These are phyloP conservation scores for Flaveria trinervia DNA, from an alignment of 129 eudicot genomes.

Conservation along the genomic window DNA sequence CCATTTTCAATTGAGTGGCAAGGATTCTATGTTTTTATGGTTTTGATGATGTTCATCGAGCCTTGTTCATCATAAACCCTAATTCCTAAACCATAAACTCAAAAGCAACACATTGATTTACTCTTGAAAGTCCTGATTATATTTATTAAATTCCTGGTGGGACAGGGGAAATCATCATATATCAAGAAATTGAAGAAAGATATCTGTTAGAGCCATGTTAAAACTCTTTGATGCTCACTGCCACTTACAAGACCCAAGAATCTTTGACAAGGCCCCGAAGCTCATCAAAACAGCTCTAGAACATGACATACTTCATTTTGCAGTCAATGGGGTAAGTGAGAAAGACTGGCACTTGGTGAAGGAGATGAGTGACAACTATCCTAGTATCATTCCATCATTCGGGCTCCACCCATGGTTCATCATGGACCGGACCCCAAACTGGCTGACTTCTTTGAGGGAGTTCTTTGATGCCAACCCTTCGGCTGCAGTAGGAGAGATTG, in stretches of 20 bases:
- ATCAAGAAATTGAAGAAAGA: slow-evolving; percentile 19
- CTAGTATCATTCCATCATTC: slow-evolving; percentile 63
- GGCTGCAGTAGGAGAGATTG: slow-evolving; percentile 94
- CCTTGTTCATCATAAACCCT: neutral
- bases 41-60: neutral
- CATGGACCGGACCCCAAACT: slow-evolving; percentile 55
- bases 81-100: neutral
- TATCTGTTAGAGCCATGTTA: slow-evolving; percentile 40
- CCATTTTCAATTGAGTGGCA: neutral
- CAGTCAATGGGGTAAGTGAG: slow-evolving; percentile 76
- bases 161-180: neutral
- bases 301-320: slow-evolving; percentile 58
- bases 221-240: slow-evolving; percentile 92
- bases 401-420: slow-evolving; percentile 86
- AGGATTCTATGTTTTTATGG: neutral
- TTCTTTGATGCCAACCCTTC: slow-evolving; percentile 57
- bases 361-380: slow-evolving; percentile 60
- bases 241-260: slow-evolving; percentile 82
- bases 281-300: slow-evolving; percentile 65
- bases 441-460: slow-evolving; percentile 57
- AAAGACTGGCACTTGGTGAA: slow-evolving; percentile 61
- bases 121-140: neutral
- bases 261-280: slow-evolving; percentile 46
- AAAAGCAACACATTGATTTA: neutral
- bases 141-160: neutral